Evolutionary conservation across 192 early-diverging fungal species (phyloP).

Genomic region (Coemansia sp.): DNA sequence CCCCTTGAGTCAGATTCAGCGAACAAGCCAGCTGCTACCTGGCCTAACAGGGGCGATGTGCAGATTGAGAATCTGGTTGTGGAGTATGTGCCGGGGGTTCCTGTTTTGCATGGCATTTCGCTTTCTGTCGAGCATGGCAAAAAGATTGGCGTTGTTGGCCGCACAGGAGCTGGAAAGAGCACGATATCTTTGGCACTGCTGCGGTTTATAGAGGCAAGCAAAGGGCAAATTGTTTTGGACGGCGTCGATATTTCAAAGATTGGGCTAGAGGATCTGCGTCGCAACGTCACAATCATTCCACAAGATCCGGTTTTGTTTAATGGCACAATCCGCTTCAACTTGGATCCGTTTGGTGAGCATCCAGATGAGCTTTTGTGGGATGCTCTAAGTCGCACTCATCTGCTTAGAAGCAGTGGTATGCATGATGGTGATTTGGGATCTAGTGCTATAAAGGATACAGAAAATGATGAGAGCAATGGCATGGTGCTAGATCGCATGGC

Average conservation of each 20-base stretch:
- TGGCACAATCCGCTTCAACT: conserved; percentile 77
- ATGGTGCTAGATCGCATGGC: neutral
- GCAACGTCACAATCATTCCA: conserved; percentile 84
- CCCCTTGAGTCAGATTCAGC: conserved; percentile 57
- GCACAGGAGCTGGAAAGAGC: conserved; percentile 82
- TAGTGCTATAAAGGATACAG: neutral
- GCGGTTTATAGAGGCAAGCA: conserved; percentile 69
- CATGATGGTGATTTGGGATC: neutral
- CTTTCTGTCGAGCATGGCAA: conserved; percentile 67
- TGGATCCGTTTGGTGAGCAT: conserved; percentile 82
- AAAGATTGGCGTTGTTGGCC: conserved; percentile 88
- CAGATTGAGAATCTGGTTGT: conserved; percentile 67
- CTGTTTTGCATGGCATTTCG: conserved; percentile 75
- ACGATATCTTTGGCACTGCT: conserved; percentile 71
- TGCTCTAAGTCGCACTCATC: conserved; percentile 71
- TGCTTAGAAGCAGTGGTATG: conserved; percentile 49
- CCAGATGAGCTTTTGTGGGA: conserved; percentile 73
- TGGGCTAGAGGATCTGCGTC: conserved; percentile 74
- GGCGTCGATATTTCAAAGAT: conserved; percentile 72
- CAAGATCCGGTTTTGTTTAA: conserved; percentile 83
- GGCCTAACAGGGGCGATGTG: conserved; percentile 72
- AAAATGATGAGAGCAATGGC: neutral
- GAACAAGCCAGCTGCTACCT: conserved; percentile 54
- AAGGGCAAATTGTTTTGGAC: conserved; percentile 70
- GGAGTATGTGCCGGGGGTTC: conserved; percentile 73